Evolutionary conservation across 805 yeast species (phyloP), one percentile per base, ranked within the genome.

Genomic region (Limtongia smithiae): DNA sequence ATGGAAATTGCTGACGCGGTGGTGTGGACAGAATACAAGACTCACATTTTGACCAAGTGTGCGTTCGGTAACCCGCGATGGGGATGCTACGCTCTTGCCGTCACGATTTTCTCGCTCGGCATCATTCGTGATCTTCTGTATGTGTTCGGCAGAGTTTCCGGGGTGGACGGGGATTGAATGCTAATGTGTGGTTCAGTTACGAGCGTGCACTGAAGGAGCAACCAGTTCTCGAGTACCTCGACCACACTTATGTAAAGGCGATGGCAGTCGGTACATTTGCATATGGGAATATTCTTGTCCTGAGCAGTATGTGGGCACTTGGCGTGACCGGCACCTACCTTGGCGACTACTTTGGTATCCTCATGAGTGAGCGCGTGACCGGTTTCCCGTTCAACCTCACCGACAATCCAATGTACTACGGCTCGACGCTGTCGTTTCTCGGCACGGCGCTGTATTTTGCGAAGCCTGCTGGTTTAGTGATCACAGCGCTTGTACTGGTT

Each of bases 261-360:
- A 60, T 77, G 4, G 95, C 93, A 1, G 69, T 74, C 21, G 67
- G 66, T 1, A 60, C 72, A 2, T 84, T 89, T 58, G 79, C 67
- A 1, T 65, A 74, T 43, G 98, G 98, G 20, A 89, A 90, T 59
- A 68, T 86, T 8, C 77, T 93, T 45, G 97, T 90, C 2, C 57
- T 85, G 28, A 70, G 82, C 27, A 87, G 96, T 20, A 91, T 93
- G 97, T 91, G 80, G 71, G 83, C 84, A 12, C 75, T 93, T 57
- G 98, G 98, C 21, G 80, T 93, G 53, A 91, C 96, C 12, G 98
- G 98, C 21, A 93, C 98, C 9, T 93, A 93, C 64, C 71, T 93
- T n/a, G 98, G 98, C 37, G 98, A 93, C 68, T 94, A 93, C 71
- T 93, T 93, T 69, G 97, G 97, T 1, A 90, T 93, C 62, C 76